Base-by-base conservation (phyloP, 371 early-diverging fungal genomes). In the Mortierella sp. region DNA sequence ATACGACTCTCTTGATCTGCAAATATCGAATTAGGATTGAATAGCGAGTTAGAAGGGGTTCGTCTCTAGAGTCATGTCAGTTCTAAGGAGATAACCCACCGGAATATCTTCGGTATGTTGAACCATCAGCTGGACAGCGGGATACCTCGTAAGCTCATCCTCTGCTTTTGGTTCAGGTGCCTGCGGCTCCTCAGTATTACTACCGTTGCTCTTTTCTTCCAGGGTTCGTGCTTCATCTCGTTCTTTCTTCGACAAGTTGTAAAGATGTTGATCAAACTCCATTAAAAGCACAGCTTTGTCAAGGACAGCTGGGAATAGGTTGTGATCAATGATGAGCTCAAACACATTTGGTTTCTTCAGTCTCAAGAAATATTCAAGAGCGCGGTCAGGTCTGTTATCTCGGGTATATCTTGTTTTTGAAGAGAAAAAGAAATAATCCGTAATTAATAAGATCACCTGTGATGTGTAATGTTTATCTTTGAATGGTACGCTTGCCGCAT, bases 51-150 rank as follows among this genome's bases (percentile, higher is more conserved):
- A 50, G 50, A 50, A 16, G 7, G 0, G 50, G 16, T 50, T 50
- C 50, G 5, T n/a, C n/a, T 50, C 43, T 43, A 43, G 43, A 15
- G 15, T 10, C 13, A 15, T 15, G 15, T 43, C 10, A 10, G 15
- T 3, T 43, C 10, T 43, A 50, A 50, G n/a, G n/a, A n/a, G n/a
- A n/a, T 7, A 4, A 67, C 73, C 67, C 86, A 94, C 94, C 33
- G 93, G 94, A 58, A 97, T 92, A 16, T 94, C 92, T 33, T 97
- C 95, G 3, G 95, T 93, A 74, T 95, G 91, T 48, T 92, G 88
- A 4, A 95, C 95, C 66, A 97, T 85, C 28, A 97, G 71, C 76
- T 89, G 91, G 9, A 96, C 95, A 28, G 92, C 91, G 45, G 90
- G 88, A 70, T 86, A 58, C 55, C 82, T 45, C 69, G 69, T 62